A percentile compares a stretch with the other conserved stretches of the same genome.
Conservation (phyloP, 306 rosid genomes). For the Bauhinia variegata region DNA sequence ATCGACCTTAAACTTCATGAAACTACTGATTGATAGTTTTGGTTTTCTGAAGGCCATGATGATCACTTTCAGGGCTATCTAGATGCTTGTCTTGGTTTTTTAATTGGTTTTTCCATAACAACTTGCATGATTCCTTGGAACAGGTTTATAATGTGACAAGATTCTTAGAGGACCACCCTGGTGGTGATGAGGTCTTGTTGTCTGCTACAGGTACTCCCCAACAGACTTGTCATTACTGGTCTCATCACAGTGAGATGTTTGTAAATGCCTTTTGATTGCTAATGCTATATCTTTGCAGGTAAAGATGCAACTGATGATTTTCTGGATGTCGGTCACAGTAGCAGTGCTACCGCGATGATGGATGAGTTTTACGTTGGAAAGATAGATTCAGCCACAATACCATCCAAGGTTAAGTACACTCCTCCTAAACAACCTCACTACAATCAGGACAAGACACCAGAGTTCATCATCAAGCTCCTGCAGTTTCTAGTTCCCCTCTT, state of each 20-base stretch:
- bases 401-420: constrained; percentile 57
- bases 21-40: constrained; percentile 10
- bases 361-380: constrained; percentile 85
- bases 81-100: background rate
- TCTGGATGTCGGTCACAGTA: constrained; percentile 86
- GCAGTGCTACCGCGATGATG: constrained; percentile 77
- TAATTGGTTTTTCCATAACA: constrained; percentile 1
- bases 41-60: background rate
- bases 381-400: constrained; percentile 64
- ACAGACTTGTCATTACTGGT: constrained; percentile 9
- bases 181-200: constrained; percentile 88
- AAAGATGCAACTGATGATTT: constrained; percentile 90
- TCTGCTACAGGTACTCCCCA: constrained; percentile 64
- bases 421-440: constrained; percentile 80
- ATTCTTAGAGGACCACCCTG: constrained; percentile 97
- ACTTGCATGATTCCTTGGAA: constrained; percentile 16
- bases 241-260: constrained; percentile 13
- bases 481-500: constrained; percentile 78
- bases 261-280: constrained; percentile 12
- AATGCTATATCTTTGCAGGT: constrained; percentile 53
- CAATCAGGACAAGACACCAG: constrained; percentile 71
- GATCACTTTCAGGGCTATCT: background rate
- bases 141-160: constrained; percentile 92
- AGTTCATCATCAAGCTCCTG: constrained; percentile 73
- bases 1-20: background rate